Base-by-base conservation (phyloP, 345 rosid species). In the Salix udensis region DNA sequence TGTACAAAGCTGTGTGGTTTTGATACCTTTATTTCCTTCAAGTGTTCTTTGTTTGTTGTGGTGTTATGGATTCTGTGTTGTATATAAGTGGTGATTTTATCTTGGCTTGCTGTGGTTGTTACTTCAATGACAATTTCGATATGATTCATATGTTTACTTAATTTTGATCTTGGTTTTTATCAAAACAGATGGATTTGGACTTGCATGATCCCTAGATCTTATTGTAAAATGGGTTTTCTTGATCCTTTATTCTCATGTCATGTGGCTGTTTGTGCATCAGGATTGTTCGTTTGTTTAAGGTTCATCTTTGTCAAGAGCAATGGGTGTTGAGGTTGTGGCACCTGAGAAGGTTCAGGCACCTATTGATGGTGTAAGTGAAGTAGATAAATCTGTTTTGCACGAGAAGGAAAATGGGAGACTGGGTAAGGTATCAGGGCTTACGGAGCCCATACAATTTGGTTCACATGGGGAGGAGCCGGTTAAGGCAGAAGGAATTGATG, bases 271-370 rank as follows among this genome's bases (percentile, higher is more conserved):
- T 39, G 71, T 64, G n/a, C 11, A 18, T 44, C 61, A 52, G 67
- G 58, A 14, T 39, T 28, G 31, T 67, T 65, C 37, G 10, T 24
- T 74, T 85, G 65, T 44, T 40, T 74, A 64, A 62, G 76, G 76
- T 48, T 74, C 24, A 72, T 70, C 46, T 74, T 67, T 79, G 74
- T 73, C 65, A 69, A 74, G 82, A 76, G 76, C 74, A 68, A 94
- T 94, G 98, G 93, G 91, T 46, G 91, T 91, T 64, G 98, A 94
- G 87, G 93, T 89, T 76, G 87, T 83, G 74, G 92, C 88, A 77
- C 85, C 89, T 72, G 98, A 91, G 85, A 87, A 84, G 87, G 92
- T 85, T 40, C 88, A 86, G 34, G 86, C 83, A 73, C 85, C 96
- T 15, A 76, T 83, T 28, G 92, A 85, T 66, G 83, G 84, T 30